Base-by-base conservation (phyloP, 768 basidiomycete species). In the Tricholoma matsutake region DNA sequence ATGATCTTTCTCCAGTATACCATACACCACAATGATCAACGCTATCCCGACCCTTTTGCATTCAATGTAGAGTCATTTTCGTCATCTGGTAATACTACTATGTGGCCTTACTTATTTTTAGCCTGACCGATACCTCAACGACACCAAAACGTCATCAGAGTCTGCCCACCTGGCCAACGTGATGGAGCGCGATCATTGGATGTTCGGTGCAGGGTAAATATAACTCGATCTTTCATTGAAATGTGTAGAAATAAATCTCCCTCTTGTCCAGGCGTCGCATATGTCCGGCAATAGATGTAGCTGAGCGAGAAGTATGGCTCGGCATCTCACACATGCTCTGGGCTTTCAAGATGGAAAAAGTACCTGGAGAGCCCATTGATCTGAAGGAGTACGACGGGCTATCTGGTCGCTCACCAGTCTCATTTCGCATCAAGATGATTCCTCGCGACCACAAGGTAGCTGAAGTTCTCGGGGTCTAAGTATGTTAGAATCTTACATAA, bases 111-210 rank as follows among this genome's bases (percentile, higher is more conserved):
- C 4, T 39, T 49, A 53, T 41, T 8, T 8, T 43, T 25, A 80
- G 71, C 80, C 81, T n/a, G 78, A 82, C 7, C 73, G 81, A 1
- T 83, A 77, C 66, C 61, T 81, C 35, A 68, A 72, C 20, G 79
- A 83, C 60, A 60, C 62, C 0, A 71, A 71, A 10, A 68, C 72
- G 13, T 75, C 74, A 22, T 75, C 78, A 1, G 80, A 81, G 59
- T 81, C 80, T 2, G 76, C 79, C 18, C 78, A 80, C 35, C 66
- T 78, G 29, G 49, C 73, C 1, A 72, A 82, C 61, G 71, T 79
- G 6, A 71, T 72, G 61, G 72, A 83, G 54, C 76, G 80, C 39
- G 81, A 83, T 61, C 79, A 83, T 56, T 83, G 81, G 81, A 75
- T 76, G 67, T 83, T 81, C 57, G 81, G 81, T n/a, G 78, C 69